These are phyloP conservation scores for Cerioporus squamosus DNA, from an alignment of 1,284 basidiomycete species.

Conservation along the genomic window DNA sequence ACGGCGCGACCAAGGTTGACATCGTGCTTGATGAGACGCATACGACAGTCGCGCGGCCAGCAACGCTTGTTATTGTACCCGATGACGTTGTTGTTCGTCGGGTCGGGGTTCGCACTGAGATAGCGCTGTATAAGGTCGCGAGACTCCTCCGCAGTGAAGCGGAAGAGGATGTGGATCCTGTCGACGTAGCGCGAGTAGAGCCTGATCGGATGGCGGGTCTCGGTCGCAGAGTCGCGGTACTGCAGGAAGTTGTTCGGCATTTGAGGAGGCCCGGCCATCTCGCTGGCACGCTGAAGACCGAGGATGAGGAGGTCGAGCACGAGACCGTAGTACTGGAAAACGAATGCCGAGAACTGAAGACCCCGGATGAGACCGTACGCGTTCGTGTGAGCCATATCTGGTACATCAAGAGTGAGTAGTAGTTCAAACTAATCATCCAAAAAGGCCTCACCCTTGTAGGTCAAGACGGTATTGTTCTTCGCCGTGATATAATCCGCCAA, in stretches of 20 bases:
- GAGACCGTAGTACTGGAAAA: conserved; percentile 96
- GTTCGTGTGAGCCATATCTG: conserved; percentile 91
- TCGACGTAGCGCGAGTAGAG: conserved; percentile 96
- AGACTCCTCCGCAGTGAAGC: conserved; percentile 98
- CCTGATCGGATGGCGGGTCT: conserved; percentile 93
- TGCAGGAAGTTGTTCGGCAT: conserved; percentile 97
- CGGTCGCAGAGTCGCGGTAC: conserved; percentile 90
- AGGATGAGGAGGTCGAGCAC: conserved; percentile 92
- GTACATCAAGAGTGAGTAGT: conserved; percentile 5
- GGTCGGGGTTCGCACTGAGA: conserved; percentile 95
- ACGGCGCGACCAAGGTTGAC: conserved; percentile 98
- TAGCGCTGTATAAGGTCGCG: conserved; percentile 98
- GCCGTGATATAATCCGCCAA: conserved; percentile 97
- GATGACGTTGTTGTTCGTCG: conserved; percentile 98
- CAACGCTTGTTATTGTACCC: conserved; percentile 99
- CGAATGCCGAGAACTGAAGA: conserved; percentile 94
- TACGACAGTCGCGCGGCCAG: conserved; percentile 98
- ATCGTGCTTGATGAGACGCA: conserved; percentile 99
- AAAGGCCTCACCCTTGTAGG: conserved; percentile 77
- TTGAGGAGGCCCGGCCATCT: conserved; percentile 95
- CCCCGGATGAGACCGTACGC: conserved; percentile 93
- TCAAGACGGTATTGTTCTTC: conserved; percentile 94
- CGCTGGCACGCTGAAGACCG: conserved; percentile 91
- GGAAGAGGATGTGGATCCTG: conserved; percentile 92
- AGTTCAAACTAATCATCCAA: too few species aligned